Conservation (phyloP, 2,329 filamentous ascomycete genomes). For the Aspergillus sp. region DNA sequence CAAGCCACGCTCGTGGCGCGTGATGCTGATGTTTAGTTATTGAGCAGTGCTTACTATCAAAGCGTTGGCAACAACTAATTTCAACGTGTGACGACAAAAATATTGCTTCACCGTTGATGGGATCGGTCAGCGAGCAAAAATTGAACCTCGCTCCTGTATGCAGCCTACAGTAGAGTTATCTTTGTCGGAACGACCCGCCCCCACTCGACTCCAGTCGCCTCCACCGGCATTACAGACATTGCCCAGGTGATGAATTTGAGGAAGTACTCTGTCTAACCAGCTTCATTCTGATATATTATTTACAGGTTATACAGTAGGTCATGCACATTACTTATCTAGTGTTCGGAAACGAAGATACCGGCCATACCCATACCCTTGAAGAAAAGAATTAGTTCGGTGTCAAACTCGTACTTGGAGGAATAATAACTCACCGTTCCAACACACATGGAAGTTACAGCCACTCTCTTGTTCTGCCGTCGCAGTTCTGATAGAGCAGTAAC, state of each 20-base stretch:
- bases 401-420: neutral
- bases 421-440: slow-evolving; percentile 71
- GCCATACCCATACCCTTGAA: slow-evolving; percentile 69
- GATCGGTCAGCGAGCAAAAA: neutral
- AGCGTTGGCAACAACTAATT: neutral
- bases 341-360: slow-evolving; percentile 89
- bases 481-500: slow-evolving; percentile 85
- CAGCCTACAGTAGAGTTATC: too few relatives aligned
- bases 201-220: neutral
- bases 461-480: slow-evolving; percentile 71
- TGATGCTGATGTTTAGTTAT: neutral
- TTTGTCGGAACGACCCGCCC: neutral
- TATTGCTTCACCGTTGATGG: neutral
- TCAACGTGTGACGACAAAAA: neutral
- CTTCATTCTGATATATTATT: neutral
- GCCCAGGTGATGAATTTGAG: neutral
- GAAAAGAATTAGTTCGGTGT: neutral
- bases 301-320: neutral
- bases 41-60: neutral
- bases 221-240: neutral
- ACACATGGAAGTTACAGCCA: slow-evolving; percentile 92
- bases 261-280: neutral
- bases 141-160: neutral
- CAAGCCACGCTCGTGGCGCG: slow-evolving; percentile 1
- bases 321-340: slow-evolving; percentile 34